Evolutionary conservation across 768 basidiomycete genomes (phyloP).

Genomic region (Suillus sp.): DNA sequence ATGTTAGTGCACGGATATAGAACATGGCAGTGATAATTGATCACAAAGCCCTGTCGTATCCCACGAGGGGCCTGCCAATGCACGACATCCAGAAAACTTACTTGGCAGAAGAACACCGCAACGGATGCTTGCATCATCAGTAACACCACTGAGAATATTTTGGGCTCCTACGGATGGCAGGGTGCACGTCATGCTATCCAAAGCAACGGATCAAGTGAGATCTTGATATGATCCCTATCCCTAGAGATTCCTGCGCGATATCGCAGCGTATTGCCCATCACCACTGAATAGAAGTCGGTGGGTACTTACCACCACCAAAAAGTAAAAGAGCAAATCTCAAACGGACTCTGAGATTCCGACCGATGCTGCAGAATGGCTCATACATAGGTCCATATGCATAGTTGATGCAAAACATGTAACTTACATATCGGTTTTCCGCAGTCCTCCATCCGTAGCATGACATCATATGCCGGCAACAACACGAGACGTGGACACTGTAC

Average conservation of each 20-base stretch:
- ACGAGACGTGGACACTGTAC: no score
- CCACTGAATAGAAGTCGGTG: background rate
- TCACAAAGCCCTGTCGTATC: conserved; percentile 69
- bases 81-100: conserved; percentile 29
- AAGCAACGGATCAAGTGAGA: conserved; percentile 35
- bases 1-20: conserved; percentile 64
- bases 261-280: background rate
- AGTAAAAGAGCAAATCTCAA: no score
- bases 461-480: no score
- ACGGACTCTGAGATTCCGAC: background rate
- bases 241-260: background rate
- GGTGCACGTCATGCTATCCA: no score
- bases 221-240: no score
- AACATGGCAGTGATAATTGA: conserved; percentile 69
- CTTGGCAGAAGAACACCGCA: conserved; percentile 76
- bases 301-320: background rate
- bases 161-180: no score
- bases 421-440: no score
- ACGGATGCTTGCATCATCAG: no score
- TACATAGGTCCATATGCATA: no score
- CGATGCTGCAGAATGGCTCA: background rate
- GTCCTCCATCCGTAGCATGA: no score
- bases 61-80: background rate
- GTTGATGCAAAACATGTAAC: no score
- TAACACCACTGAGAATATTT: no score